phyloP scores from a whole-genome alignment of 805 yeast species.

The Candida schatavii region DNA sequence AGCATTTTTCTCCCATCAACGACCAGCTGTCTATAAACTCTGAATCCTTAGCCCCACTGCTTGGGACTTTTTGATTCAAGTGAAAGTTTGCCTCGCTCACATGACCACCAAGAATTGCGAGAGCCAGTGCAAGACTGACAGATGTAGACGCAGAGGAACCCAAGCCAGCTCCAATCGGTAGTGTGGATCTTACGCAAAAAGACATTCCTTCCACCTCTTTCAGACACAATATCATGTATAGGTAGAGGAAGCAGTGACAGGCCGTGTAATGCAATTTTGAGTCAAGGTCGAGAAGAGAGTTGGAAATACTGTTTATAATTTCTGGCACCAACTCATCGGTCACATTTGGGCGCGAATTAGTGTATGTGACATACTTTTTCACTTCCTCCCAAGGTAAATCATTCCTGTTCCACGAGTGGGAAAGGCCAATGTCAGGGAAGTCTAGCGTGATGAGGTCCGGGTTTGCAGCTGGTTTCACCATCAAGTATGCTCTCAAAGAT shows the following conservation, averaged over 20 bases:
- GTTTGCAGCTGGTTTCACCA: conserved; percentile 51
- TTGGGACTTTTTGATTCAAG: conserved; percentile 24
- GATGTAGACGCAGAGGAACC: conserved; percentile 92
- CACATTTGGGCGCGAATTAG: conserved; percentile 23
- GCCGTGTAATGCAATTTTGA: conserved; percentile 69
- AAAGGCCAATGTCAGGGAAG: conserved; percentile 78
- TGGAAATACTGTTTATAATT: conserved; percentile 48
- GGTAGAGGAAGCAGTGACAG: conserved; percentile 78
- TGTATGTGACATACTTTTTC: conserved; percentile 15
- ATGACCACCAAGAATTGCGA: conserved; percentile 59
- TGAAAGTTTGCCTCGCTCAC: conserved; percentile 43
- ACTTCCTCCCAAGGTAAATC: conserved; percentile 61
- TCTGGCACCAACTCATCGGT: conserved; percentile 60
- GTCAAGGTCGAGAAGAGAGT: conserved; percentile 42
- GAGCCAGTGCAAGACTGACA: conserved; percentile 77
- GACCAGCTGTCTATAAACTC: conserved; percentile 82
- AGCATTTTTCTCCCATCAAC: conserved; percentile 88
- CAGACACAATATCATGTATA: conserved; percentile 59
- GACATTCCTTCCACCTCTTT: conserved; percentile 46
- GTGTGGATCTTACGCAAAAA: conserved; percentile 72
- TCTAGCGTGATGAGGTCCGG: conserved; percentile 53
- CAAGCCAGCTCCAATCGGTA: conserved; percentile 95
- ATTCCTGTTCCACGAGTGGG: conserved; percentile 56
- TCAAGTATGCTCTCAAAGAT: conserved; percentile 76
- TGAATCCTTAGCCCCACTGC: conserved; percentile 31